These are phyloP conservation scores for Nicotiana tabacum DNA, from an alignment of 257 asterid genomes.

Conservation along the genomic window DNA sequence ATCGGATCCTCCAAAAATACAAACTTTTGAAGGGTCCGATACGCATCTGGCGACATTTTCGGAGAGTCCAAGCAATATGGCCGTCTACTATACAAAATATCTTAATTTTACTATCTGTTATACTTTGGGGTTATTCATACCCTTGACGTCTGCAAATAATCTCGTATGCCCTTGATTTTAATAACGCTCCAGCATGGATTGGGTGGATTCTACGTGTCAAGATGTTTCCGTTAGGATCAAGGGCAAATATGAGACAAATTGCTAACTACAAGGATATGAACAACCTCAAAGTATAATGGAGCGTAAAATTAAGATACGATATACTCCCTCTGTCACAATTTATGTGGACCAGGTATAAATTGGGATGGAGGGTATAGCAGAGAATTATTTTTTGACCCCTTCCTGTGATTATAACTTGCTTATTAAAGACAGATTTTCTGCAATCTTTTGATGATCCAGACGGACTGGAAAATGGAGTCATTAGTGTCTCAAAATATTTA, in stretches of 20 bases:
- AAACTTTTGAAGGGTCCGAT: no score
- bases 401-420: not conserved
- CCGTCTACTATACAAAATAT: not conserved
- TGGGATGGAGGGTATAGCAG: not conserved
- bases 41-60: no score
- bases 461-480: not conserved
- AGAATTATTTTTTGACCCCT: not conserved
- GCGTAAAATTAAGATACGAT: not conserved
- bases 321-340: no score
- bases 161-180: not conserved
- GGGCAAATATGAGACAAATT: not conserved
- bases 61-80: no score
- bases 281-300: not conserved
- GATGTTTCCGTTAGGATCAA: not conserved
- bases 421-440: not conserved
- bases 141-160: not conserved
- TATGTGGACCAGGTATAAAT: no score
- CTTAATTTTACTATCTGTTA: not conserved
- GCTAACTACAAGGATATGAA: not conserved
- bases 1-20: no score
- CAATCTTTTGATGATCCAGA: not conserved
- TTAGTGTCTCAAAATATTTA: not conserved
- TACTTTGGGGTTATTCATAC: not conserved
- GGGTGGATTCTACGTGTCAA: not conserved
- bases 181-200: not conserved